Conservation (phyloP, 768 basidiomycete species). For the Boletus edulis region DNA sequence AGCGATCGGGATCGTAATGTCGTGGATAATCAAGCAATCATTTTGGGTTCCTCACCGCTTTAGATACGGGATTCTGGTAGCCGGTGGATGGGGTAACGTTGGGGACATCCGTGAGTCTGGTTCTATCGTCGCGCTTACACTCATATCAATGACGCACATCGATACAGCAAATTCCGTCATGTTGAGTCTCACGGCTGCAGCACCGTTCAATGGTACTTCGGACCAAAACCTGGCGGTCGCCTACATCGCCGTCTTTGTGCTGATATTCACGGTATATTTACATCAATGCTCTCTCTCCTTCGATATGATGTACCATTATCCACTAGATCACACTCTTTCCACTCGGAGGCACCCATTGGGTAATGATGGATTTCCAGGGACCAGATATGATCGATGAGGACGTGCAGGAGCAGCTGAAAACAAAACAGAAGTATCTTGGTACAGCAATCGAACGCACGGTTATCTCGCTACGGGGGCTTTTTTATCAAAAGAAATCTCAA, state of each 20-base stretch:
- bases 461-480: background rate
- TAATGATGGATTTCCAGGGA: constrained; percentile 63
- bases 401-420: constrained; percentile 43
- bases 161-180: constrained; percentile 60
- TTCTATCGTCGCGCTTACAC: background rate
- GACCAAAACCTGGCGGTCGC: constrained; percentile 66
- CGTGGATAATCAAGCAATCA: constrained; percentile 54
- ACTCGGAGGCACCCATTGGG: constrained; percentile 50
- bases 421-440: constrained; percentile 31
- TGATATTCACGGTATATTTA: constrained; percentile 54
- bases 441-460: constrained; percentile 10
- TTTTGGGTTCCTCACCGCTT: constrained; percentile 82
- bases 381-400: constrained; percentile 61
- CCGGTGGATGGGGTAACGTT: constrained; percentile 67
- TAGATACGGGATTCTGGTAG: constrained; percentile 64
- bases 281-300: too few species aligned
- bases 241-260: constrained; percentile 60
- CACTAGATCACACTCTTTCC: constrained; percentile 63
- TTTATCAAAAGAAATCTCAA: background rate
- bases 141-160: background rate
- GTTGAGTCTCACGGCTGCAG: constrained; percentile 55
- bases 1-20: constrained; percentile 49
- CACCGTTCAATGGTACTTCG: constrained; percentile 56
- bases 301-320: background rate
- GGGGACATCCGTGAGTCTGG: constrained; percentile 62